phyloP scores from a whole-genome alignment of 306 rosid species.

The Nissolia schottii region DNA sequence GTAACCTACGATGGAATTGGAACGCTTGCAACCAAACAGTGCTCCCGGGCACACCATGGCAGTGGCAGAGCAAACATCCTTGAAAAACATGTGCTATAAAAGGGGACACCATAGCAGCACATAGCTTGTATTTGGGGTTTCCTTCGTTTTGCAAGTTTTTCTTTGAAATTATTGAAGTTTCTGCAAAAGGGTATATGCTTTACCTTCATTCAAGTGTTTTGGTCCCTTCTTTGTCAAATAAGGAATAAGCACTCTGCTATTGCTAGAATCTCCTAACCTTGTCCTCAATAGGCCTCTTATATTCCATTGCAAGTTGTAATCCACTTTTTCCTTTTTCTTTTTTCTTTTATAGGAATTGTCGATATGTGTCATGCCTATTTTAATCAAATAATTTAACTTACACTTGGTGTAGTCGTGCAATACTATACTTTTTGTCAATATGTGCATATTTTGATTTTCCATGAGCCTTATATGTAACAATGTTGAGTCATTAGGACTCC shows the following conservation, averaged over 20 bases:
- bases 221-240: conserved; percentile 25
- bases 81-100: background rate
- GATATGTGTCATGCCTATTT: too few relatives aligned
- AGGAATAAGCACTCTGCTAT: conserved; percentile 9
- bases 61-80: conserved; percentile 2
- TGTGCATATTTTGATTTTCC: too few relatives aligned
- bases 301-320: background rate
- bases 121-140: background rate
- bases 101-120: background rate
- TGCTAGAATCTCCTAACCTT: background rate
- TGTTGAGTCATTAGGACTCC: conserved; percentile 88
- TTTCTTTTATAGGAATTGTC: too few relatives aligned
- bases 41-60: conserved; percentile 42
- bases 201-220: conserved; percentile 11
- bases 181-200: conserved; percentile 20
- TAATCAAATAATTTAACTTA: too few relatives aligned
- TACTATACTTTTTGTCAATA: too few relatives aligned
- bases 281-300: background rate
- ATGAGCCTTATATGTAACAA: too few relatives aligned
- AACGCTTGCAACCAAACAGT: conserved; percentile 41
- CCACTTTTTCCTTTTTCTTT: background rate
- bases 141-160: background rate
- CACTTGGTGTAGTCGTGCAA: too few relatives aligned
- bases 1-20: conserved; percentile 28
- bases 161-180: background rate